Evolutionary conservation across 1,139 yeast genomes (phyloP).

Genomic region (Yamadazyma atmosphaerica): DNA sequence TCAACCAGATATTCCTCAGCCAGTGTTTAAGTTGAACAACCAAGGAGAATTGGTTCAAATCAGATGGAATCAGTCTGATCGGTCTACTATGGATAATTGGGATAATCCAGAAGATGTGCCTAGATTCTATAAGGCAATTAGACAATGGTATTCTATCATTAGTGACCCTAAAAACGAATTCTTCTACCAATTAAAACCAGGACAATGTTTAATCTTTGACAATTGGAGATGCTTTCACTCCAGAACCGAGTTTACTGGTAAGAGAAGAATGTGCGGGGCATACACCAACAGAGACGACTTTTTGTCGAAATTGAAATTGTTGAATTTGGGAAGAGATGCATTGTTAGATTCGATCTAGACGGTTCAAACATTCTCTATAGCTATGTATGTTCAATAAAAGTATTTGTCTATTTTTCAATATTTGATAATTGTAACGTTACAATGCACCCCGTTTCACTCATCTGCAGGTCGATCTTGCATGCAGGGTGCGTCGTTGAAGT

Average conservation of each 20-base stretch:
- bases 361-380: too few relatives aligned
- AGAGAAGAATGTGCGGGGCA: slow-evolving; percentile 76
- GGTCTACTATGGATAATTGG: slow-evolving; percentile 67
- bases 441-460: background rate
- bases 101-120: slow-evolving; percentile 53
- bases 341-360: slow-evolving; percentile 37
- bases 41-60: slow-evolving; percentile 61
- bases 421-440: slow-evolving; percentile 1
- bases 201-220: slow-evolving; percentile 69
- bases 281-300: slow-evolving; percentile 73
- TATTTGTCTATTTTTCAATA: background rate
- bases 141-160: slow-evolving; percentile 58
- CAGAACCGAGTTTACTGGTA: slow-evolving; percentile 68
- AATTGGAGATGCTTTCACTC: slow-evolving; percentile 80
- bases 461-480: background rate
- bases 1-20: slow-evolving; percentile 60
- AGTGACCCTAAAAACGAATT: slow-evolving; percentile 54
- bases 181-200: slow-evolving; percentile 61
- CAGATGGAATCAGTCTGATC: slow-evolving; percentile 75
- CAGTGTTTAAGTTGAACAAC: slow-evolving; percentile 59
- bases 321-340: slow-evolving; percentile 52
- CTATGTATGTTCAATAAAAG: too few relatives aligned
- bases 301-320: slow-evolving; percentile 52
- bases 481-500: background rate
- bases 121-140: slow-evolving; percentile 59